phyloP scores from a whole-genome alignment of 2,329 filamentous ascomycete genomes.

The Thielaviopsis populi region DNA sequence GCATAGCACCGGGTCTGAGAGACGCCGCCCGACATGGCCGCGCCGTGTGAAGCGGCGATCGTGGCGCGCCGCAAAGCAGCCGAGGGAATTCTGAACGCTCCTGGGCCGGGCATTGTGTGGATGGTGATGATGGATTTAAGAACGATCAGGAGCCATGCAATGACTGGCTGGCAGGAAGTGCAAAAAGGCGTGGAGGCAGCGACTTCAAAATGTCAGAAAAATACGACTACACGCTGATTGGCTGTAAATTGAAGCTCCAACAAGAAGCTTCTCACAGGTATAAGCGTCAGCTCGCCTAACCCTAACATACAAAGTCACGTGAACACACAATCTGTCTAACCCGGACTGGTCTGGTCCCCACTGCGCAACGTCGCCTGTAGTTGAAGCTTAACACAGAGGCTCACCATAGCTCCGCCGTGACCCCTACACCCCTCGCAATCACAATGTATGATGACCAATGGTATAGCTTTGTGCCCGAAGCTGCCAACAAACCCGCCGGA shows the following conservation, averaged over 20 bases:
- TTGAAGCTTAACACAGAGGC: not conserved
- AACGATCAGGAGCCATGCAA: not conserved
- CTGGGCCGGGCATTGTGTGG: constrained; percentile 7
- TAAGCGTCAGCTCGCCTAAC: not conserved
- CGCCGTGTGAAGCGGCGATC: not conserved
- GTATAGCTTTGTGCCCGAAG: constrained; percentile 61
- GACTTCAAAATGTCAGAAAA: not conserved
- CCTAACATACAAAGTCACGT: not conserved
- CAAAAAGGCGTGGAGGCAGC: not conserved
- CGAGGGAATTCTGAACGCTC: constrained; percentile 8
- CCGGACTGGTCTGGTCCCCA: not conserved
- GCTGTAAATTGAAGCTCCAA: not conserved
- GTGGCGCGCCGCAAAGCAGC: constrained; percentile 12
- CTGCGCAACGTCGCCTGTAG: constrained; percentile 16
- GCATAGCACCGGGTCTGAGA: constrained; percentile 4
- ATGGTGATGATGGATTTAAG: not conserved
- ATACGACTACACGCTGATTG: constrained; percentile 4
- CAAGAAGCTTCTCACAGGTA: not conserved
- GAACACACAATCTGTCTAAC: not conserved
- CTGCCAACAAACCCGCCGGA: constrained; percentile 32
- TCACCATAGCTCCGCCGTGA: not conserved
- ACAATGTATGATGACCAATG: constrained; percentile 70
- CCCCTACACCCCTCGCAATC: not conserved
- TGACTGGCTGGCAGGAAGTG: not conserved
- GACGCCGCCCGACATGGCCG: not conserved